Evolutionary conservation across 106 monocot species (phyloP).

Genomic region (Iris macrosiphon): DNA sequence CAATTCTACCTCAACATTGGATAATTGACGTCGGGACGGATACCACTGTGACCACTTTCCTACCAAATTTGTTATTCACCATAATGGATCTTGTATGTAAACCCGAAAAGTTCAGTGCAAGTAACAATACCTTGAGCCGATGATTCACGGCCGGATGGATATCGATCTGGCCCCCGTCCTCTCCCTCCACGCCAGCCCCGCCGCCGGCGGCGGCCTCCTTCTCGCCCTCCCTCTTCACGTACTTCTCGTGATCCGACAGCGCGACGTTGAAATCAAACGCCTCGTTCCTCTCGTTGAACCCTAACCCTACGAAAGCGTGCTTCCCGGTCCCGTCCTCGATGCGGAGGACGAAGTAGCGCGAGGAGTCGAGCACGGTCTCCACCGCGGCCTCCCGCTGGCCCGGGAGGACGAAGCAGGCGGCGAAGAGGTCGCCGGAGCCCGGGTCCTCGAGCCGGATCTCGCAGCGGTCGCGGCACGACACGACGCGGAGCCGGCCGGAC

Average conservation of each 20-base stretch:
- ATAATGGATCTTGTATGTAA: no score
- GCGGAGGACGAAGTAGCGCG: conserved; percentile 83
- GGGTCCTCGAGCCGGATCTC: conserved; percentile 88
- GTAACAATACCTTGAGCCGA: conserved; percentile 25
- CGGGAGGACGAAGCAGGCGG: conserved; percentile 74
- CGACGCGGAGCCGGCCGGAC: conserved; percentile 83
- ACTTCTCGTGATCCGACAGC: conserved; percentile 85
- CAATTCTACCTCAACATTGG: no score
- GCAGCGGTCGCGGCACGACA: conserved; percentile 61
- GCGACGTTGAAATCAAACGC: conserved; percentile 96
- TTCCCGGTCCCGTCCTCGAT: conserved; percentile 93
- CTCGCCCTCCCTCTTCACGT: conserved; percentile 68
- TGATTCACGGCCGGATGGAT: conserved; percentile 27
- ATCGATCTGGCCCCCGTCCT: conserved; percentile 10
- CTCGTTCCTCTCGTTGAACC: conserved; percentile 82
- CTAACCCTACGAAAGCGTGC: conserved; percentile 88
- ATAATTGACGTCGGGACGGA: conserved; percentile 73
- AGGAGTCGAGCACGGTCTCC: conserved; percentile 90
- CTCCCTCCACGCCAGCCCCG: conserved; percentile 12
- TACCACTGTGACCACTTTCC: conserved; percentile 42
- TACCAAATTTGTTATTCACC: no score
- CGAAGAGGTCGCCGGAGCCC: conserved; percentile 74
- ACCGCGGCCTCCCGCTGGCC: conserved; percentile 73
- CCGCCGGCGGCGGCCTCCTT: conserved; percentile 27
- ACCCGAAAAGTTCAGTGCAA: no score